Conservation (phyloP, 2,329 filamentous ascomycete genomes). For the Cordyceps farinosa region DNA sequence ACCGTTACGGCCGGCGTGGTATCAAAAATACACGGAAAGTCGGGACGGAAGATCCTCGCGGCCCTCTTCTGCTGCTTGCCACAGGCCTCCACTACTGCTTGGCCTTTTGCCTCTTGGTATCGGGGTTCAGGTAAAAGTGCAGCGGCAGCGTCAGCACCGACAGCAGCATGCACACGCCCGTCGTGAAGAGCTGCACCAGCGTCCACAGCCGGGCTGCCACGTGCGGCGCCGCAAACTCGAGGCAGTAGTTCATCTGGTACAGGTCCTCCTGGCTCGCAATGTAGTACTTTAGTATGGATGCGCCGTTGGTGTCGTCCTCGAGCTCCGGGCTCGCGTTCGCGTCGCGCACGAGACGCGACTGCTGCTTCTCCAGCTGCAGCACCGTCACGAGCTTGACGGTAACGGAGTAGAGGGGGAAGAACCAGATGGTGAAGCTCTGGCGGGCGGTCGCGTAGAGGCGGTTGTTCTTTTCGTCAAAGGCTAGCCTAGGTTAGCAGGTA, state of each 20-base stretch:
- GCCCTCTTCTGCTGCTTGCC: too few species aligned
- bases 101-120: conserved; percentile 14
- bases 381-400: conserved; percentile 66
- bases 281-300: conserved; percentile 49
- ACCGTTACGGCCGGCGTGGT: not conserved
- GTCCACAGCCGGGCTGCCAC: conserved; percentile 53
- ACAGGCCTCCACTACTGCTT: not conserved
- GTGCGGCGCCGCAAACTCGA: conserved; percentile 66
- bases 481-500: conserved; percentile 35
- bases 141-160: conserved; percentile 40
- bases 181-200: conserved; percentile 61
- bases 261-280: conserved; percentile 76
- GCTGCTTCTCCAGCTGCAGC: conserved; percentile 54
- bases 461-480: conserved; percentile 62
- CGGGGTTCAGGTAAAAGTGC: conserved; percentile 32
- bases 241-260: conserved; percentile 72
- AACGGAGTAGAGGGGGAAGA: conserved; percentile 70
- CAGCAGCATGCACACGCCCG: conserved; percentile 60
- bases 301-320: conserved; percentile 20
- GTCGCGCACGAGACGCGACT: conserved; percentile 27
- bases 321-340: conserved; percentile 19
- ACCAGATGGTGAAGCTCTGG: conserved; percentile 75
- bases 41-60: too few species aligned
- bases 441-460: conserved; percentile 71
- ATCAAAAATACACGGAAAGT: too few species aligned